Evolutionary conservation across 2,329 filamentous ascomycete species (phyloP), one percentile per base, ranked within the genome.

Genomic region (Penicillium janthinellum): DNA sequence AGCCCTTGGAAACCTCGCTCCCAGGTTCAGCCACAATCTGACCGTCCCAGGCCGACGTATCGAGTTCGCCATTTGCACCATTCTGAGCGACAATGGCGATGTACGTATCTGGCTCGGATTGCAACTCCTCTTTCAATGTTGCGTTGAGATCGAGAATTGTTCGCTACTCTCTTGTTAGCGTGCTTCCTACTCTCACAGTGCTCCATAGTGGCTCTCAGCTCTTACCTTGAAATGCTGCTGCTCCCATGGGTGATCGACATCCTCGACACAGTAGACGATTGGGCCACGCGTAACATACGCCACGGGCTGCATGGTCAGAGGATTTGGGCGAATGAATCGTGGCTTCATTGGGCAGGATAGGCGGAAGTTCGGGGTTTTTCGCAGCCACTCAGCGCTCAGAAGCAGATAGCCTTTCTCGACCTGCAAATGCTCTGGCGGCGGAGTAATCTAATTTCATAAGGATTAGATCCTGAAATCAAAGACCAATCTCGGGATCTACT

Each of bases 231-330:
- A 70, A 58, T 87, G 84, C 64, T 85, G 79, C 1, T 74, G 65
- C 53, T 83, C 84, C 82, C 83, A 86, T 0, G 72, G 38, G 58
- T 87, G 86, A 64, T 88, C 85, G 6, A 78, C 66, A 57, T 88
- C 85, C 66, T 88, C 86, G 4, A 83, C 78, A 59, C 85, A 88
- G 70, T 88, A 88, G 5, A 88, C 75, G 5, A 88, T 67, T 0
- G 85, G 86, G 0, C 86, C 86, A 4, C 85, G 78, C 2, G 81
- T 83, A 6, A 88, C 70, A 1, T 81, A 78, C 39, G 86, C 63
- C 2, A 82, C 84, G n/a, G 80, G 72, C 65, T 86, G 83, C 63
- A 82, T 82, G 0, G 84, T 83, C 64, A 83, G 82, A 0, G 84
- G 84, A 64, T 87, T 83, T 0, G 85, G 84, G 2, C 79, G 71